A percentile compares a stretch with the other conserved stretches of the same genome.
phyloP scores from a whole-genome alignment of 148 eudicot species.

The Pouteria glomerata region DNA sequence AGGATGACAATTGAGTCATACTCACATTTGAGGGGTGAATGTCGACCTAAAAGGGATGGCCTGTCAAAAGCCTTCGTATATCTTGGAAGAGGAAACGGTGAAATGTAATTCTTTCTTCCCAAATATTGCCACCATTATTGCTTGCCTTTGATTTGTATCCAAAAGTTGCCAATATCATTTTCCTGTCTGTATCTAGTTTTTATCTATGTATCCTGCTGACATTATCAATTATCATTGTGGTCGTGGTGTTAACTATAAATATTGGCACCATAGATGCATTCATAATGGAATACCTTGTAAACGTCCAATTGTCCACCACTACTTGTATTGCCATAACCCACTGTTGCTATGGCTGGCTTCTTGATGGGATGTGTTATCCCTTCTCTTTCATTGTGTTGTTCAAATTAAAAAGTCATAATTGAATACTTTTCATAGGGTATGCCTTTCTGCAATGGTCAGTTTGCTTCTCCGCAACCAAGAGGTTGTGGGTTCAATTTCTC shows the following conservation, averaged over 20 bases:
- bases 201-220: background rate
- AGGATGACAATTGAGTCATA: slow-evolving; percentile 90
- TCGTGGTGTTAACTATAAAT: background rate
- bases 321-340: too few species aligned
- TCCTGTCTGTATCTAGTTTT: background rate
- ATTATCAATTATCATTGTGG: background rate
- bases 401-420: too few species aligned
- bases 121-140: background rate
- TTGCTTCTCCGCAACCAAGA: too few species aligned
- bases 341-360: too few species aligned
- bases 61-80: slow-evolving; percentile 57
- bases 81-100: slow-evolving; percentile 83
- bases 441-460: too few species aligned
- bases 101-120: slow-evolving; percentile 8
- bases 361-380: too few species aligned
- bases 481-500: too few species aligned
- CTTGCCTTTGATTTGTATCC: background rate
- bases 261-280: background rate
- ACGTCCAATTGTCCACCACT: too few species aligned
- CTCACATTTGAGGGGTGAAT: slow-evolving; percentile 74
- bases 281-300: too few species aligned
- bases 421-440: too few species aligned
- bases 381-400: too few species aligned
- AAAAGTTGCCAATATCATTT: background rate
- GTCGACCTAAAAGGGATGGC: slow-evolving; percentile 53